These are phyloP conservation scores for Pseudognaphalium luteoalbum DNA, from an alignment of 129 eudicot species.

Conservation along the genomic window DNA sequence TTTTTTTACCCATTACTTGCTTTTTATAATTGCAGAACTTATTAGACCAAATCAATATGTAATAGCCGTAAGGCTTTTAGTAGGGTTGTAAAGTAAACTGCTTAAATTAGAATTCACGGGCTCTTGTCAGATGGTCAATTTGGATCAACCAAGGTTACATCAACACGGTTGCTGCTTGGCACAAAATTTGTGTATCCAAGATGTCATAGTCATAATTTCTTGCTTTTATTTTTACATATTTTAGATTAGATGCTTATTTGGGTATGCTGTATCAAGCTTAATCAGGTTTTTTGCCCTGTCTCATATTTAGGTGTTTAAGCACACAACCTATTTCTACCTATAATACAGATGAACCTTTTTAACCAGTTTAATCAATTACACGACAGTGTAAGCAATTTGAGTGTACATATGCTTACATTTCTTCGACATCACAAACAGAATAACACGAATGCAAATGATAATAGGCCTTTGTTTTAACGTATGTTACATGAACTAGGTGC, in stretches of 20 bases:
- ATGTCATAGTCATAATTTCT: no score
- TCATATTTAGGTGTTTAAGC: no score
- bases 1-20: background rate
- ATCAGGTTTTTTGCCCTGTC: background rate
- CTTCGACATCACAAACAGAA: no score
- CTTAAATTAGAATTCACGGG: background rate
- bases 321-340: no score
- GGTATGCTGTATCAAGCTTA: background rate
- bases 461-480: no score
- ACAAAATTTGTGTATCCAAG: background rate
- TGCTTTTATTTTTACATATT: background rate
- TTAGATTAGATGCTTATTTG: background rate
- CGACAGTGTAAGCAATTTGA: no score
- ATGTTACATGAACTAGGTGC: no score
- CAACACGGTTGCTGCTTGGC: background rate
- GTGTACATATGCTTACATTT: no score
- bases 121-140: background rate
- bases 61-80: background rate
- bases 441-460: no score
- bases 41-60: background rate
- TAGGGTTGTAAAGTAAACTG: background rate
- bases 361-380: no score
- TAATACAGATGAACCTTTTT: no score
- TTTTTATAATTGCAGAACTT: background rate
- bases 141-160: background rate